Conservation (phyloP, 345 rosid genomes). For the Hevea brasiliensis region DNA sequence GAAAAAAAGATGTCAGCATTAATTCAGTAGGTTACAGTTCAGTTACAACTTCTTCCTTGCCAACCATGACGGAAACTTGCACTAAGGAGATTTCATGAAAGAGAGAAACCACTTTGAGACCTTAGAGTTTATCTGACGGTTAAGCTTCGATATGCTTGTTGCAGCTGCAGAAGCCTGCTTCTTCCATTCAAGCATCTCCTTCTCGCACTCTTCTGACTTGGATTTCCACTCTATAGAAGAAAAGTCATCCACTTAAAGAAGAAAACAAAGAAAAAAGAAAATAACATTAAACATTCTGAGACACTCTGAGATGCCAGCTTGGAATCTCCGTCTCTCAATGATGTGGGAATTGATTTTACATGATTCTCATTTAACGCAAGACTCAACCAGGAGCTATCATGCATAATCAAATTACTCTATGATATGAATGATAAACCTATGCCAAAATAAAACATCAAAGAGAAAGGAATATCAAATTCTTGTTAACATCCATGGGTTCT, state of each 20-base stretch:
- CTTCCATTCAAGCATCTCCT: conserved; percentile 86
- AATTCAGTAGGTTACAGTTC: neutral
- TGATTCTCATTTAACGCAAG: neutral
- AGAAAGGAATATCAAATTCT: neutral
- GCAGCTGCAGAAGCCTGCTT: conserved; percentile 79
- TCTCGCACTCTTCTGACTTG: conserved; percentile 84
- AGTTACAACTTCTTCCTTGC: neutral
- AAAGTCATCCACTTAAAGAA: conserved; percentile 4
- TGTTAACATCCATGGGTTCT: neutral
- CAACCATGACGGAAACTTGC: conserved; percentile 6
- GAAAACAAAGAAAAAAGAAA: neutral
- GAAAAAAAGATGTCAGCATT: conserved; percentile 14
- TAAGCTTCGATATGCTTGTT: conserved; percentile 75
- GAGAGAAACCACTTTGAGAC: conserved; percentile 28
- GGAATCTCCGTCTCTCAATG: neutral
- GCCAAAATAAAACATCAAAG: neutral
- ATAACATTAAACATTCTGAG: neutral
- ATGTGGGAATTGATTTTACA: neutral
- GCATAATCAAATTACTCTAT: neutral
- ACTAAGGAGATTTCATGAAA: neutral
- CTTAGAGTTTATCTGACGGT: conserved; percentile 78
- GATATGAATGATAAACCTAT: neutral
- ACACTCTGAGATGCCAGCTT: neutral
- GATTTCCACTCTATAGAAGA: conserved; percentile 69
- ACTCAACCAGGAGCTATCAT: too few relatives aligned